Conservation (phyloP, 768 basidiomycete species). For the Dentipellis sp. region DNA sequence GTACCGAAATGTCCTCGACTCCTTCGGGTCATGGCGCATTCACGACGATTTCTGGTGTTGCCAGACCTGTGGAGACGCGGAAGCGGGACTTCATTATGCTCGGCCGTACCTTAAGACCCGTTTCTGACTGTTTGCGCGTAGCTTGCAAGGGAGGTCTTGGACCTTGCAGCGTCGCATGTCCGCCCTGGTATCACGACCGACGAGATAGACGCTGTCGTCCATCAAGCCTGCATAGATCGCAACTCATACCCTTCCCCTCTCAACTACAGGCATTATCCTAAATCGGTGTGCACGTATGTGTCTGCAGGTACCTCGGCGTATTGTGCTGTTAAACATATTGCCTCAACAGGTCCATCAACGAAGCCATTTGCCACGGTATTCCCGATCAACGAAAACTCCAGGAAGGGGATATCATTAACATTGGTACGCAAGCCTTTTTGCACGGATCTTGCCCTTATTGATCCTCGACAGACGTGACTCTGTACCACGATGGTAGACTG, state of each 20-base stretch:
- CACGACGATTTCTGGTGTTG: background rate
- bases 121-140: conserved; percentile 22
- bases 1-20: background rate
- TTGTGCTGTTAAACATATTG: background rate
- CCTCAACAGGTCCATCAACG: conserved; percentile 70
- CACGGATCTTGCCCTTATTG: conserved; percentile 3
- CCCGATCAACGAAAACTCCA: conserved; percentile 76
- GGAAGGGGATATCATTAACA: conserved; percentile 95
- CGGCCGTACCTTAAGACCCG: background rate
- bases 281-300: conserved; percentile 92
- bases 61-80: background rate
- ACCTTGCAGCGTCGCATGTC: conserved; percentile 79
- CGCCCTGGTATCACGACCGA: conserved; percentile 94
- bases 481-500: conserved; percentile 64
- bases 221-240: conserved; percentile 83
- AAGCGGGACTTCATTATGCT: background rate
- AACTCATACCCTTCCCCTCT: conserved; percentile 92
- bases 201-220: conserved; percentile 88
- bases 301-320: conserved; percentile 1
- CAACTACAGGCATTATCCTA: conserved; percentile 86
- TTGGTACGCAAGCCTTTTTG: conserved; percentile 42
- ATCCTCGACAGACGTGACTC: conserved; percentile 51
- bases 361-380: conserved; percentile 95
- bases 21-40: background rate
- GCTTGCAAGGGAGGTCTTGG: conserved; percentile 90